Conservation (phyloP, 2,329 filamentous ascomycete genomes). For the Lojkania enalia region DNA sequence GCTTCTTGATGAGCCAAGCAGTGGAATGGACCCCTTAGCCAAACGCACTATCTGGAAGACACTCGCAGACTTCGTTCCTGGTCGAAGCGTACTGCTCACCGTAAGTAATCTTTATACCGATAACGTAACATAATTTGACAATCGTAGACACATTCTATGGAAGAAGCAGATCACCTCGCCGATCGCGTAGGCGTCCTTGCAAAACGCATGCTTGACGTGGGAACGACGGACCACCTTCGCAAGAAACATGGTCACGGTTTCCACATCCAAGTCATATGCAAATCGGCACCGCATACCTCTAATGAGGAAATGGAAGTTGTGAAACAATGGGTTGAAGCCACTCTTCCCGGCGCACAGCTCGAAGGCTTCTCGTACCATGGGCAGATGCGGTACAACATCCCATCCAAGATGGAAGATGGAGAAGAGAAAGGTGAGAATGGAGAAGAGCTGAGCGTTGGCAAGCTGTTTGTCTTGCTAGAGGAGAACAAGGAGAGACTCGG, state of each 20-base stretch:
- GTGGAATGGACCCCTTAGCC: conserved; percentile 81
- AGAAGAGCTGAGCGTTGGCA: conserved; percentile 39
- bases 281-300: conserved; percentile 69
- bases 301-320: conserved; percentile 67
- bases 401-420: neutral
- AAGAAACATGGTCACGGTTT: conserved; percentile 73
- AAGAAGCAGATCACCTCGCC: conserved; percentile 85
- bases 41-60: conserved; percentile 92
- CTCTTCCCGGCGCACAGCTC: neutral
- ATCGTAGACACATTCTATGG: conserved; percentile 76
- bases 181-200: conserved; percentile 81
- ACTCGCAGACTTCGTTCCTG: conserved; percentile 66
- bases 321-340: conserved; percentile 62
- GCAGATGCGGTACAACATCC: conserved; percentile 23
- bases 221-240: conserved; percentile 60
- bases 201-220: conserved; percentile 73
- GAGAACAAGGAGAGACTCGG: conserved; percentile 67
- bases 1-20: conserved; percentile 82
- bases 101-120: neutral
- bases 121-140: too few relatives aligned
- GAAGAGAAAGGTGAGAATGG: conserved; percentile 15
- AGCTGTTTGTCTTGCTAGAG: conserved; percentile 71
- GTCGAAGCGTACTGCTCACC: conserved; percentile 77
- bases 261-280: conserved; percentile 77
- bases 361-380: conserved; percentile 23